A percentile compares a stretch with the other conserved stretches of the same genome.
phyloP scores from a whole-genome alignment of 768 basidiomycete genomes.

The Rubroboletus pulcherrimus region DNA sequence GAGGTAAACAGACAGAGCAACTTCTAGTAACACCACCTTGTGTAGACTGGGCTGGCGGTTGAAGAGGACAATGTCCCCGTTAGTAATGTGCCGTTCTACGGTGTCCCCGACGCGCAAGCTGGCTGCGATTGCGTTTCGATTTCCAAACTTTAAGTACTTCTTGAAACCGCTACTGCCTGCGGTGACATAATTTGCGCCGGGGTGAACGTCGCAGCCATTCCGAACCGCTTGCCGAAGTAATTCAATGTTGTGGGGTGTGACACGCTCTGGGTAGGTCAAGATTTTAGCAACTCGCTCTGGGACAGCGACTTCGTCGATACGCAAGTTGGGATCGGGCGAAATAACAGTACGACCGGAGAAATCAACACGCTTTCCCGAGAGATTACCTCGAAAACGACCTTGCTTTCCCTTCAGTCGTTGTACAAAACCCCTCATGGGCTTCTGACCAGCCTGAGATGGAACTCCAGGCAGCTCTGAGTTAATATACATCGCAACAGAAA shows the following conservation, averaged over 20 bases:
- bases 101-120: constrained; percentile 81
- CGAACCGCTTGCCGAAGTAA: constrained; percentile 68
- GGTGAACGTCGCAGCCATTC: constrained; percentile 88
- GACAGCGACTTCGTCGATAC: constrained; percentile 97
- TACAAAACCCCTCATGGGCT: constrained; percentile 96
- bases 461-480: constrained; percentile 97
- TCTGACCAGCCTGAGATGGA: constrained; percentile 79
- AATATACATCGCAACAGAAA: constrained; percentile 95
- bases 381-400: constrained; percentile 96
- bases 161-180: constrained; percentile 75
- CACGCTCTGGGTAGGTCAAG: constrained; percentile 94
- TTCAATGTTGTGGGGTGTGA: constrained; percentile 87
- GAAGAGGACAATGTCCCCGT: constrained; percentile 95
- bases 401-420: constrained; percentile 98
- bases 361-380: constrained; percentile 98
- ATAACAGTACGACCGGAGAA: constrained; percentile 98
- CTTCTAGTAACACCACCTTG: constrained; percentile 49
- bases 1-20: not conserved
- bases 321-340: constrained; percentile 97
- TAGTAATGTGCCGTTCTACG: constrained; percentile 91
- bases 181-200: constrained; percentile 93
- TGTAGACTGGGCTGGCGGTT: constrained; percentile 99
- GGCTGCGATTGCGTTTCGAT: constrained; percentile 76
- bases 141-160: constrained; percentile 87
- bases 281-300: constrained; percentile 94